Evolutionary conservation across 2,329 filamentous ascomycete genomes (phyloP).

Genomic region (Endoconidiophora laricicola): DNA sequence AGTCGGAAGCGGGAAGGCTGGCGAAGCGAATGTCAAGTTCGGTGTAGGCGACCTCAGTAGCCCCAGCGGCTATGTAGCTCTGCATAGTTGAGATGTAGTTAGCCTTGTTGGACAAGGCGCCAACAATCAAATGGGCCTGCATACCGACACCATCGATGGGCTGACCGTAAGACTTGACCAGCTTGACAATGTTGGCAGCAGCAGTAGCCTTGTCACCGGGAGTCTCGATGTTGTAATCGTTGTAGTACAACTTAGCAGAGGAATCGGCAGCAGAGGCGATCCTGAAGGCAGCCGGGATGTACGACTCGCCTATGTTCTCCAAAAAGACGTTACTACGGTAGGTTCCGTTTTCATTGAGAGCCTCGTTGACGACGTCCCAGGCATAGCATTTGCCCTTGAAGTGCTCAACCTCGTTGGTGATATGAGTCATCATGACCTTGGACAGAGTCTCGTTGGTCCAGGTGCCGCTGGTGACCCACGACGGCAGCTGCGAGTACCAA

Average conservation of each 20-base stretch:
- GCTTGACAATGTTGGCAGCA: slow-evolving; percentile 28
- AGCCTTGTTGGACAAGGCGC: slow-evolving; percentile 28
- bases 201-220: slow-evolving; percentile 29
- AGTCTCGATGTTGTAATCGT: slow-evolving; percentile 44
- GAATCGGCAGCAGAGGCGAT: slow-evolving; percentile 38
- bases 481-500: slow-evolving; percentile 31
- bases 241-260: slow-evolving; percentile 38
- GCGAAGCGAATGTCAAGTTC: slow-evolving; percentile 35
- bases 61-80: slow-evolving; percentile 25
- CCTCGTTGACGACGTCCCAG: slow-evolving; percentile 53
- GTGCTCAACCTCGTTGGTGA: slow-evolving; percentile 39
- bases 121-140: slow-evolving; percentile 43
- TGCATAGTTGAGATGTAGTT: slow-evolving; percentile 26
- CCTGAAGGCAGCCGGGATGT: slow-evolving; percentile 40
- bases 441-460: slow-evolving; percentile 45
- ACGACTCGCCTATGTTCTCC: slow-evolving; percentile 36
- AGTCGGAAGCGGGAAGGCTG: slow-evolving; percentile 17
- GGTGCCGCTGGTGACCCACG: slow-evolving; percentile 17
- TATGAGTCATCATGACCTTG: slow-evolving; percentile 34
- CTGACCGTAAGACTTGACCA: slow-evolving; percentile 30
- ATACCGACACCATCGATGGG: slow-evolving; percentile 47
- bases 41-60: slow-evolving; percentile 34
- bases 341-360: slow-evolving; percentile 38
- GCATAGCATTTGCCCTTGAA: slow-evolving; percentile 43
- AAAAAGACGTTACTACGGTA: slow-evolving; percentile 38